These are phyloP conservation scores for Russula dissimulans DNA, from an alignment of 768 basidiomycete genomes.

Conservation along the genomic window DNA sequence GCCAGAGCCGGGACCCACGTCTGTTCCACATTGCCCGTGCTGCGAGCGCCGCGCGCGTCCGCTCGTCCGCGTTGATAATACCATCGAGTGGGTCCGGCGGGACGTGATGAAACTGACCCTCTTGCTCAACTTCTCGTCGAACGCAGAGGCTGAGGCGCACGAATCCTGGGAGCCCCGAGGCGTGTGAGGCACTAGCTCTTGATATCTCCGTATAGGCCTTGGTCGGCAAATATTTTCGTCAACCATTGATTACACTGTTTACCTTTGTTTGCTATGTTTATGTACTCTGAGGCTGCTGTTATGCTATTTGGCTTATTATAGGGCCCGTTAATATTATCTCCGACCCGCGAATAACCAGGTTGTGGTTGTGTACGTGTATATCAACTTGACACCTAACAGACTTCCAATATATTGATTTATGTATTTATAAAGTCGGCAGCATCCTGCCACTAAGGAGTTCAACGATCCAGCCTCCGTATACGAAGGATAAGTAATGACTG, in stretches of 20 bases:
- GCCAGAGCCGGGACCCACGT: not conserved
- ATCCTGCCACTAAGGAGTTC: too few species aligned
- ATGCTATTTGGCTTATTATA: too few species aligned
- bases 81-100: slow-evolving; percentile 6
- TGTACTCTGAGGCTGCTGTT: too few species aligned
- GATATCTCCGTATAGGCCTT: too few species aligned
- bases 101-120: slow-evolving; percentile 6
- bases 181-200: not conserved
- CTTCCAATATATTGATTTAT: not conserved
- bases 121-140: not conserved
- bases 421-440: not conserved
- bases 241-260: too few species aligned
- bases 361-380: not conserved
- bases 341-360: too few species aligned
- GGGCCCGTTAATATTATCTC: too few species aligned
- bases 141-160: slow-evolving; percentile 5
- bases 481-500: not conserved
- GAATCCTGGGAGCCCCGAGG: not conserved
- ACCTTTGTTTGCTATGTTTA: too few species aligned
- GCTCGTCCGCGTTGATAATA: not conserved
- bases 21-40: not conserved
- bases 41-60: not conserved
- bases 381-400: not conserved
- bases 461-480: not conserved
- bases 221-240: too few species aligned